Evolutionary conservation across 805 yeast genomes (phyloP).

Genomic region (Candida dajiaensis): DNA sequence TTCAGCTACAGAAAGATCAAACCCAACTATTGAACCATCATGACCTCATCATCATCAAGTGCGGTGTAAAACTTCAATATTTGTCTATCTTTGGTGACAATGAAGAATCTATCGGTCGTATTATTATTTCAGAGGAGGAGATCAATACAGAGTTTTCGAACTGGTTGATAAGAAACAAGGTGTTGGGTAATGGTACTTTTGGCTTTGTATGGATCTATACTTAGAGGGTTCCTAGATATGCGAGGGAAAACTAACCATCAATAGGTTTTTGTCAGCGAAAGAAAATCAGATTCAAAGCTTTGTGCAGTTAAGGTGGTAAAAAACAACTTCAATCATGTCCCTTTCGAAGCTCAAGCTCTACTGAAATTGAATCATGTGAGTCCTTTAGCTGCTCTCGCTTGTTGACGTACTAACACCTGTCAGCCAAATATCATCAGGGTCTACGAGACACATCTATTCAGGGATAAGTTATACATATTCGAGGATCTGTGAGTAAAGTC

Average conservation of each 20-base stretch:
- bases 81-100: conserved; percentile 11
- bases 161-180: conserved; percentile 38
- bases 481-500: conserved; percentile 32
- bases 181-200: conserved; percentile 53
- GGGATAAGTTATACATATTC: conserved; percentile 35
- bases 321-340: conserved; percentile 20
- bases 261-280: conserved; percentile 29
- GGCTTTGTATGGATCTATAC: conserved; percentile 37
- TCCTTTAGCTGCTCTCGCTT: background rate
- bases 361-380: conserved; percentile 35
- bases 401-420: conserved; percentile 3
- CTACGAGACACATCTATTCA: conserved; percentile 28
- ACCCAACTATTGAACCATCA: conserved; percentile 30
- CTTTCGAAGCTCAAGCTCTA: conserved; percentile 40
- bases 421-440: conserved; percentile 46
- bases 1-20: conserved; percentile 25
- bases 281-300: conserved; percentile 20
- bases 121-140: conserved; percentile 17
- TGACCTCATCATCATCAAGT: conserved; percentile 35
- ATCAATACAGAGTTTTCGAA: conserved; percentile 21
- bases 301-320: conserved; percentile 48
- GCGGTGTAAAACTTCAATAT: conserved; percentile 23
- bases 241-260: conserved; percentile 1
- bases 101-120: conserved; percentile 10
- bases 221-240: background rate